A percentile compares a stretch with the other conserved stretches of the same genome.
These are phyloP conservation scores for Sporodiniella umbellata DNA, from an alignment of 371 early-diverging fungal species.

Conservation along the genomic window DNA sequence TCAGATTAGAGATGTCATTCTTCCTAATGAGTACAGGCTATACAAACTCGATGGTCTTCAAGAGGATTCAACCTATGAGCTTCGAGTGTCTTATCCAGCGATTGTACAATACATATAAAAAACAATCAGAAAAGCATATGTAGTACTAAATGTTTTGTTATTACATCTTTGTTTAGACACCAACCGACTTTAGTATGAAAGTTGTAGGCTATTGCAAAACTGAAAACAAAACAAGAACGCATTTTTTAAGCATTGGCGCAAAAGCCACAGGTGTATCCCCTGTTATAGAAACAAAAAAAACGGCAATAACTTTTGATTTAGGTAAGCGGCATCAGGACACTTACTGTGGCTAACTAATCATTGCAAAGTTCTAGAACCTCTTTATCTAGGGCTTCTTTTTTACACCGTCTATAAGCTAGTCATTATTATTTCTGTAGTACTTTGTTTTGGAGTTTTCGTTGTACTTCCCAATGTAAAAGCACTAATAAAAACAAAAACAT, in stretches of 20 bases:
- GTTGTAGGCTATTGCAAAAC: slow-evolving; percentile 10
- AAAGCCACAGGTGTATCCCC: slow-evolving; percentile 36
- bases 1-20: slow-evolving; percentile 9
- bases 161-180: slow-evolving; percentile 16
- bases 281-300: slow-evolving; percentile 10
- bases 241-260: slow-evolving; percentile 16
- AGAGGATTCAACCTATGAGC: slow-evolving; percentile 24
- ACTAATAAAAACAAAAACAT: not conserved
- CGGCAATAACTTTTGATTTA: slow-evolving; percentile 27
- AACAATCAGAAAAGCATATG: not conserved
- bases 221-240: not conserved
- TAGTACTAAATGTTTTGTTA: no score
- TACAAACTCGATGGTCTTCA: slow-evolving; percentile 18
- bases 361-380: slow-evolving; percentile 23
- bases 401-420: slow-evolving; percentile 33
- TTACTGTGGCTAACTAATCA: not conserved
- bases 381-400: slow-evolving; percentile 30
- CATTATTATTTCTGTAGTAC: slow-evolving; percentile 9
- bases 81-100: slow-evolving; percentile 43
- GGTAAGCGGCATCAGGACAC: slow-evolving; percentile 15
- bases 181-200: slow-evolving; percentile 32
- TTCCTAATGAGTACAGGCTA: not conserved
- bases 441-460: not conserved
- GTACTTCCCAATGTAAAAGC: not conserved
- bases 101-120: slow-evolving; percentile 18